A percentile compares a stretch with the other conserved stretches of the same genome.
phyloP scores from a whole-genome alignment of 2,329 filamentous ascomycete genomes.

The Fusarium metavorans region DNA sequence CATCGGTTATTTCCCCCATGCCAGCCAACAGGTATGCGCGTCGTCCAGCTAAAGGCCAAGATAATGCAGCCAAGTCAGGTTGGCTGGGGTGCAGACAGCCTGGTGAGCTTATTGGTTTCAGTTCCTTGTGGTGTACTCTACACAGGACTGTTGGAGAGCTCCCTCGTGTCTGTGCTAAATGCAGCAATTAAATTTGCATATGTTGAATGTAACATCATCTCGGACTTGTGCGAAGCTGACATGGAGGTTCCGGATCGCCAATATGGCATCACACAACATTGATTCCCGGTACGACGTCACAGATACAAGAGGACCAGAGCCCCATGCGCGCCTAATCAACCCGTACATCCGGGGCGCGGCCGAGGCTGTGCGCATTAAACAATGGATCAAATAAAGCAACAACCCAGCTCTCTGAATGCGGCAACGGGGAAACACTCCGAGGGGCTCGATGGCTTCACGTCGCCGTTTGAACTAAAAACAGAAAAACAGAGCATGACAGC shows the following conservation, averaged over 20 bases:
- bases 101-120: slow-evolving; percentile 9
- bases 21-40: not conserved
- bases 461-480: slow-evolving; percentile 12
- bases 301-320: slow-evolving; percentile 5
- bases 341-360: slow-evolving; percentile 19
- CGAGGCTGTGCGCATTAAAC: slow-evolving; percentile 20
- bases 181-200: slow-evolving; percentile 26
- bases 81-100: slow-evolving; percentile 2
- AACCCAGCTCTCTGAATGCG: not conserved
- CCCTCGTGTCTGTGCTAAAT: slow-evolving; percentile 5
- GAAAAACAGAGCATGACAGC: slow-evolving; percentile 22
- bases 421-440: slow-evolving; percentile 8
- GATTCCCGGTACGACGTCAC: slow-evolving; percentile 1
- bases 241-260: not conserved
- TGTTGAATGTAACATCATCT: slow-evolving; percentile 15
- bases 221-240: not conserved
- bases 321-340: not conserved
- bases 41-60: not conserved
- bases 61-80: not conserved
- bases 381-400: slow-evolving; percentile 13
- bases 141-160: slow-evolving; percentile 10
- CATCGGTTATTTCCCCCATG: slow-evolving; percentile 14
- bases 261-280: slow-evolving; percentile 1
- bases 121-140: slow-evolving; percentile 8
- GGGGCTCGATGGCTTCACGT: slow-evolving; percentile 10